phyloP scores from a whole-genome alignment of 73 alveolate species.

The Uronychia setigera region DNA sequence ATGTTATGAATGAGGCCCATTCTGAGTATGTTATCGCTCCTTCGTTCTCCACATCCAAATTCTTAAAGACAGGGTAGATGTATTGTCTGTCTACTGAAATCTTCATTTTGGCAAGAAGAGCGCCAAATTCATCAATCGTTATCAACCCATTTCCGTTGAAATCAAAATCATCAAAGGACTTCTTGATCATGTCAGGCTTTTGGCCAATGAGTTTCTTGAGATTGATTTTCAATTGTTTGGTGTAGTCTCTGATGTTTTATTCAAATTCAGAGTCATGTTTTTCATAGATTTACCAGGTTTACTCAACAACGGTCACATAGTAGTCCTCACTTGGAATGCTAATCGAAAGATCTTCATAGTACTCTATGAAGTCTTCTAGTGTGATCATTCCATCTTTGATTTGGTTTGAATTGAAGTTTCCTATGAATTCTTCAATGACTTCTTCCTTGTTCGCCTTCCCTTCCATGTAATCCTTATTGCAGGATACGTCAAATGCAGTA shows the following conservation, averaged over 20 bases:
- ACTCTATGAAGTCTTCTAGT: constrained; percentile 67
- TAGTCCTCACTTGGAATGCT: constrained; percentile 76
- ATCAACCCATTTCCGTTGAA: constrained; percentile 47
- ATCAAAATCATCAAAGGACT: constrained; percentile 66
- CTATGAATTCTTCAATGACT: constrained; percentile 61
- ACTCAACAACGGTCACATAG: constrained; percentile 68
- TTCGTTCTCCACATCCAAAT: constrained; percentile 58
- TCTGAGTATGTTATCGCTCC: constrained; percentile 56
- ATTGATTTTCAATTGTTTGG: constrained; percentile 43
- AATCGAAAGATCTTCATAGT: constrained; percentile 72
- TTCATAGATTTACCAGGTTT: constrained; percentile 60
- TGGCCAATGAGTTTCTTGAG: constrained; percentile 26
- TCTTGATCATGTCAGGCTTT: constrained; percentile 42
- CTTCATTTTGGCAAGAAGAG: constrained; percentile 56
- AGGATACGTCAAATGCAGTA: constrained; percentile 46
- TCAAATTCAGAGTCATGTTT: constrained; percentile 21
- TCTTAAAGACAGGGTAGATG: constrained; percentile 57
- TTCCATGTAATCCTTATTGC: constrained; percentile 73
- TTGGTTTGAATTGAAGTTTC: constrained; percentile 62
- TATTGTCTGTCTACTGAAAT: constrained; percentile 58
- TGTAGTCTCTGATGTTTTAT: constrained; percentile 17
- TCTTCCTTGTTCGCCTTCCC: constrained; percentile 68
- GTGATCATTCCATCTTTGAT: constrained; percentile 68
- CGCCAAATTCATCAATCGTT: constrained; percentile 68
- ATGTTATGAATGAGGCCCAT: neutral